Percentiles rank a stretch among this genome's conserved stretches.
These are phyloP conservation scores for Macadamia integrifolia DNA, from an alignment of 164 flowering plant species.

Conservation along the genomic window DNA sequence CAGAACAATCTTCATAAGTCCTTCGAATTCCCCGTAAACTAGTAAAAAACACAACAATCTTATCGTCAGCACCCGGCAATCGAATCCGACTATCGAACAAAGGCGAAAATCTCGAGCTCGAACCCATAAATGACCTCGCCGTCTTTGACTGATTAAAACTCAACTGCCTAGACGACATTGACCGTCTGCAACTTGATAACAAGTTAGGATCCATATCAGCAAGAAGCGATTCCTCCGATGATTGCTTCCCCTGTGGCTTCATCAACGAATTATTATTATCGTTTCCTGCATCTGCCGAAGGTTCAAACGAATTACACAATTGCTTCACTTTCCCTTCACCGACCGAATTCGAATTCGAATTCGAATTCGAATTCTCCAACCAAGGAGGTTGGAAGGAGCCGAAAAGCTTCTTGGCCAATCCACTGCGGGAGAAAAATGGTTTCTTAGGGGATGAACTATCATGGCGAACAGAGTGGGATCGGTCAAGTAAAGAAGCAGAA, in stretches of 20 bases:
- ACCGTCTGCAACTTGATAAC: constrained; percentile 42
- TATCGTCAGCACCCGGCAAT: constrained; percentile 36
- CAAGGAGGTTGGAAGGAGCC: constrained; percentile 10
- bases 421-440: background rate
- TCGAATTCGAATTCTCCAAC: background rate
- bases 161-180: constrained; percentile 37
- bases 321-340: constrained; percentile 8
- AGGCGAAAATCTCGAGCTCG: constrained; percentile 20
- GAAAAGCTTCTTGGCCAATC: constrained; percentile 13
- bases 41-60: constrained; percentile 71
- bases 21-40: constrained; percentile 77
- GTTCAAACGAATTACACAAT: constrained; percentile 14
- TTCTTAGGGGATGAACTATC: background rate
- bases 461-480: too few relatives aligned
- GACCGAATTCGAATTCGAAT: background rate
- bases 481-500: too few relatives aligned
- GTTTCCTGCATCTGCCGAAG: background rate
- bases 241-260: constrained; percentile 79
- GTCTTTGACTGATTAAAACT: constrained; percentile 15
- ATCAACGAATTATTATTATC: constrained; percentile 4
- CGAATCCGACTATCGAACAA: constrained; percentile 5
- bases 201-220: constrained; percentile 70
- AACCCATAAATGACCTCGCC: constrained; percentile 12
- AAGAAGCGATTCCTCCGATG: constrained; percentile 67
- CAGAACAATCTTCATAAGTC: constrained; percentile 82